phyloP scores from a whole-genome alignment of 345 rosid genomes.

The Brassica incana region DNA sequence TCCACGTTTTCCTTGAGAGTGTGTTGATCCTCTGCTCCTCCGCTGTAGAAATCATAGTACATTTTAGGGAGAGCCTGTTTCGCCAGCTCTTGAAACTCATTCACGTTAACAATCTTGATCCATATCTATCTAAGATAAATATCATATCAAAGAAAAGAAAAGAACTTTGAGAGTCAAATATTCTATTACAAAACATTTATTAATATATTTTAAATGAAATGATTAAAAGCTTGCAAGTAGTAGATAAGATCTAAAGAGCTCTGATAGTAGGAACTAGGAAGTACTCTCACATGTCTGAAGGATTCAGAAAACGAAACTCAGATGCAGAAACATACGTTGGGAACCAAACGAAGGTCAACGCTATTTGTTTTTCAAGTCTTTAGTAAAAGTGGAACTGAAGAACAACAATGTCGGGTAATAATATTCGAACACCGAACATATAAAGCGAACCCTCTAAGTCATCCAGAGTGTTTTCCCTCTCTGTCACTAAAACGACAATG shows the following conservation, averaged over 20 bases:
- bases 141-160: conserved; percentile 2
- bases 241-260: background rate
- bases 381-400: no score
- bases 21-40: conserved; percentile 81
- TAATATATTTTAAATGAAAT: background rate
- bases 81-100: conserved; percentile 77
- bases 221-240: background rate
- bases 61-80: conserved; percentile 70
- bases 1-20: conserved; percentile 64
- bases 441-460: background rate
- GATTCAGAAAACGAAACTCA: background rate
- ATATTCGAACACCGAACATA: background rate
- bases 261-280: background rate
- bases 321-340: no score
- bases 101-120: conserved; percentile 64
- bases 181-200: background rate
- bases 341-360: no score
- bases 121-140: conserved; percentile 37
- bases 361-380: no score
- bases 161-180: conserved; percentile 6
- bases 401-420: no score
- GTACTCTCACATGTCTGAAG: background rate
- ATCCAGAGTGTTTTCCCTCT: background rate
- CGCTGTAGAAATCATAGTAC: conserved; percentile 66
- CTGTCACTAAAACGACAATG: no score